A percentile compares a stretch with the other conserved stretches of the same genome.
Evolutionary conservation across 106 monocot species (phyloP).

Genomic region (Iris macrosiphon): DNA sequence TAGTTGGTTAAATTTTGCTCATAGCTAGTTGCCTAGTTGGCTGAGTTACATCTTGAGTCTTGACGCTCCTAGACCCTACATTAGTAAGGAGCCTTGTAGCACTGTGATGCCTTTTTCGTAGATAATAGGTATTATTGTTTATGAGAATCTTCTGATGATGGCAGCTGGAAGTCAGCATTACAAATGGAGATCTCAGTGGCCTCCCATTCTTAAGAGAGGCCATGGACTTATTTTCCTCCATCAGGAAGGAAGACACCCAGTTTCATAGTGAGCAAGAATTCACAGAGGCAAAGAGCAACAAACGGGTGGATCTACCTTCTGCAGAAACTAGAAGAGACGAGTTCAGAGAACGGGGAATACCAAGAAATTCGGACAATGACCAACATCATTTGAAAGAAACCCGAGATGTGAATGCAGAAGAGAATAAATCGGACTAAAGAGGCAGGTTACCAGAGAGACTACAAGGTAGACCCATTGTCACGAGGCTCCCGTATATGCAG

Average conservation of each 20-base stretch:
- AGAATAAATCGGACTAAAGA: conserved; percentile 9
- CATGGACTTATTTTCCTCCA: conserved; percentile 3
- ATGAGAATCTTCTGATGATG: neutral
- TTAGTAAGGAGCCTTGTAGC: neutral
- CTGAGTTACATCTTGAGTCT: no score
- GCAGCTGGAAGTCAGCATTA: conserved; percentile 55
- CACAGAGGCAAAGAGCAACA: conserved; percentile 1
- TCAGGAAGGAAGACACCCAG: conserved; percentile 10
- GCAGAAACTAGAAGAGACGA: conserved; percentile 21
- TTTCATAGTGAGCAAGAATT: neutral
- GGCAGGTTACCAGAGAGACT: neutral
- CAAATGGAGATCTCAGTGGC: conserved; percentile 42
- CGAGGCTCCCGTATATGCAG: neutral
- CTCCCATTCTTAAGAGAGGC: conserved; percentile 18
- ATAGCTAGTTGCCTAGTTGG: no score
- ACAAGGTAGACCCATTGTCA: neutral
- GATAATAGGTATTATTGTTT: no score
- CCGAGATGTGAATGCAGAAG: neutral
- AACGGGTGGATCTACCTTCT: conserved; percentile 6
- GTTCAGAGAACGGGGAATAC: conserved; percentile 16
- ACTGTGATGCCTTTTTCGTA: neutral
- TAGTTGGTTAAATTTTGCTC: no score
- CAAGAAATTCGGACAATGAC: conserved; percentile 11
- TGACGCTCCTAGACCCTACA: no score
- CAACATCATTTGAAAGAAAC: neutral